Evolutionary conservation across 495 filamentous ascomycete species (phyloP), one percentile per base, ranked within the genome.

Genomic region (Talaromyces nanjingensis): DNA sequence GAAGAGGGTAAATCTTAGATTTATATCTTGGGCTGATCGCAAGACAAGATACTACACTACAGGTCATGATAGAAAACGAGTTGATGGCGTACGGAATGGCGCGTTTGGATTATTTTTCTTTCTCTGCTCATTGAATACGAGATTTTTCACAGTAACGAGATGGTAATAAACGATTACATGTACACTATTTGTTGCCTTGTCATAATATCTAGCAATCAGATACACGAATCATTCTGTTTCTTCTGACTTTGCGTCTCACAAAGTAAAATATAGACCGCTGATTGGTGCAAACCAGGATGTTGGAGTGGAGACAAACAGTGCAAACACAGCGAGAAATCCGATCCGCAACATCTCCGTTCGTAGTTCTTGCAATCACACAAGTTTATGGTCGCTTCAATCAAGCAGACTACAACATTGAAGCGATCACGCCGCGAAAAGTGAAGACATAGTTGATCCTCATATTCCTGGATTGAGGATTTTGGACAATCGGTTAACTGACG

Each of bases 261-360:
- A 20, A 49, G n/a, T 20, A 3, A 3, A 20, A 49, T 20, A 2
- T 42, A 42, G 37, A 42, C 14, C 14, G 45, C 45, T 20, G 45
- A 49, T 20, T 49, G 45, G 45, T 29, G 4, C 1, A 56, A 0
- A 29, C 14, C 24, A 27, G 6, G 14, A 59, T 24, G 18, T 56
- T 39, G 27, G n/a, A 4, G 20, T 49, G 31, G 8, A 22, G 73
- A 72, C 76, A 78, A 78, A 78, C 73, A 66, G 59, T 76, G 73
- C 73, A 78, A 77, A 77, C 73, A 65, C 53, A 42, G 55, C 60
- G 65, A 77, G 70, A 60, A 45, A 27, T 39, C 14, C 24, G n/a
- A 54, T 54, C 53, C 52, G 52, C 52, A 62, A 64, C 65, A 70
- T 67, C 69, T 68, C 66, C 71, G 60, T 65, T 34, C 29, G 33